These are phyloP conservation scores for Lentinula boryana DNA, from an alignment of 768 basidiomycete genomes.

Conservation along the genomic window DNA sequence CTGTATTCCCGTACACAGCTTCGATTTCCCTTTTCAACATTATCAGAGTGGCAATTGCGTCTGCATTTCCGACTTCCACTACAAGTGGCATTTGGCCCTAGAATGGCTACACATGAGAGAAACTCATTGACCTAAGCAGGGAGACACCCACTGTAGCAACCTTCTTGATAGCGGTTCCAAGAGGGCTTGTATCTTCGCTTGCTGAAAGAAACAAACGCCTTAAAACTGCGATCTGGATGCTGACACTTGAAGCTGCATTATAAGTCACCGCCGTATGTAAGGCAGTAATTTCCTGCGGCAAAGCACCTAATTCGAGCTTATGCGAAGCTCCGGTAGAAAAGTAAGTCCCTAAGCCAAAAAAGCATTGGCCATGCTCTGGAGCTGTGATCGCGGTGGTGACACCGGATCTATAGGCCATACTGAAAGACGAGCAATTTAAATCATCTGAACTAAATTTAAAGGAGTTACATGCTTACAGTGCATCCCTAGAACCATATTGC, in stretches of 20 bases:
- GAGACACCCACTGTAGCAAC: slow-evolving; percentile 17
- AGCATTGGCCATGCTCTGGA: slow-evolving; percentile 42
- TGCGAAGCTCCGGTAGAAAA: slow-evolving; percentile 56
- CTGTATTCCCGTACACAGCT: slow-evolving; percentile 10
- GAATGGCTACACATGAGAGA: too few relatives aligned
- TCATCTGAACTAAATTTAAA: slow-evolving; percentile 1
- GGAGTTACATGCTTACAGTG: slow-evolving; percentile 30
- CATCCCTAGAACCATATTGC: slow-evolving; percentile 45
- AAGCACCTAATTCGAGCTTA: slow-evolving; percentile 53
- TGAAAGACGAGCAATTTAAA: slow-evolving; percentile 18
- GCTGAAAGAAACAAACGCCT: slow-evolving; percentile 31
- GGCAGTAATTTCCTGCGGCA: slow-evolving; percentile 61
- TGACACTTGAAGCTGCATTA: slow-evolving; percentile 39
- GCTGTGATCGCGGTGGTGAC: slow-evolving; percentile 65
- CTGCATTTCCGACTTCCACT: slow-evolving; percentile 61
- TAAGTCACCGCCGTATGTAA: slow-evolving; percentile 50
- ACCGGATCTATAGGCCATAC: slow-evolving; percentile 68
- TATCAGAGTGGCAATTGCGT: slow-evolving; percentile 69
- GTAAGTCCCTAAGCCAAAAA: slow-evolving; percentile 57
- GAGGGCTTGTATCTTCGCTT: slow-evolving; percentile 14
- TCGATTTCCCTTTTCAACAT: slow-evolving; percentile 53
- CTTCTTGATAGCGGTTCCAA: slow-evolving; percentile 9
- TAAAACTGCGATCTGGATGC: slow-evolving; percentile 57
- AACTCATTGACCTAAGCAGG: too few relatives aligned
- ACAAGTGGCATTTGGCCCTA: slow-evolving; percentile 62